These are phyloP conservation scores for Passalora sequoiae DNA, from an alignment of 2,329 filamentous ascomycete species.

Conservation along the genomic window DNA sequence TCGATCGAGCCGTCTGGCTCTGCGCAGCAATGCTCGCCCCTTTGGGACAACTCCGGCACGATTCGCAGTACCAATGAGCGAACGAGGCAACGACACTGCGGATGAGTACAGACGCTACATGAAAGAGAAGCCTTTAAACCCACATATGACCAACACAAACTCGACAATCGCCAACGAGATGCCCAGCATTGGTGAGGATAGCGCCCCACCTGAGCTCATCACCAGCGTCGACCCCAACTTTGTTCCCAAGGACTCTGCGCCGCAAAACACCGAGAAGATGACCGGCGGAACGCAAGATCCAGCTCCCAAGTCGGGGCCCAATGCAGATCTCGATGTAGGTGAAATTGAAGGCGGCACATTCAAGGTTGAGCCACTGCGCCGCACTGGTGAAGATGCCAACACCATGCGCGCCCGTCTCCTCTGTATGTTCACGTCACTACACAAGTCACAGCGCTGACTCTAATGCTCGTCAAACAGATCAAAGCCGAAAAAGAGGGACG, in stretches of 20 bases:
- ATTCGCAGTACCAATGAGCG: slow-evolving; percentile 41
- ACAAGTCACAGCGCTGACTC: slow-evolving; percentile 24
- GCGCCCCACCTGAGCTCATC: slow-evolving; percentile 56
- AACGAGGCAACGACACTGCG: slow-evolving; percentile 49
- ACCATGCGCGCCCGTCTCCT: slow-evolving; percentile 86
- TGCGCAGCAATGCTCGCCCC: slow-evolving; percentile 33
- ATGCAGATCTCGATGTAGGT: slow-evolving; percentile 70
- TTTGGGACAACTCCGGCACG: slow-evolving; percentile 37
- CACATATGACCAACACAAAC: slow-evolving; percentile 59
- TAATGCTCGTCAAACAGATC: slow-evolving; percentile 56
- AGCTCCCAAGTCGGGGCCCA: slow-evolving; percentile 43
- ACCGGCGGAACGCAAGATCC: slow-evolving; percentile 57
- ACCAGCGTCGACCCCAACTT: slow-evolving; percentile 53
- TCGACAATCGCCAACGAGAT: slow-evolving; percentile 60
- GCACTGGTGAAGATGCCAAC: slow-evolving; percentile 73
- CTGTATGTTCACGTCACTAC: slow-evolving; percentile 44
- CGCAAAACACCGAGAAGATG: slow-evolving; percentile 60
- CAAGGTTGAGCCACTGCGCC: slow-evolving; percentile 80
- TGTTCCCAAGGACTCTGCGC: slow-evolving; percentile 54
- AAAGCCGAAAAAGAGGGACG: slow-evolving; percentile 92
- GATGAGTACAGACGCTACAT: slow-evolving; percentile 53
- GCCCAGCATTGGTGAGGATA: slow-evolving; percentile 54
- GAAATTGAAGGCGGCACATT: slow-evolving; percentile 84
- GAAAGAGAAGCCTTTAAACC: slow-evolving; percentile 54
- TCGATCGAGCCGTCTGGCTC: slow-evolving; percentile 42